Evolutionary conservation across 2,329 filamentous ascomycete species (phyloP), one percentile per base, ranked within the genome.

Genomic region (Cladosporium cucumerinum): DNA sequence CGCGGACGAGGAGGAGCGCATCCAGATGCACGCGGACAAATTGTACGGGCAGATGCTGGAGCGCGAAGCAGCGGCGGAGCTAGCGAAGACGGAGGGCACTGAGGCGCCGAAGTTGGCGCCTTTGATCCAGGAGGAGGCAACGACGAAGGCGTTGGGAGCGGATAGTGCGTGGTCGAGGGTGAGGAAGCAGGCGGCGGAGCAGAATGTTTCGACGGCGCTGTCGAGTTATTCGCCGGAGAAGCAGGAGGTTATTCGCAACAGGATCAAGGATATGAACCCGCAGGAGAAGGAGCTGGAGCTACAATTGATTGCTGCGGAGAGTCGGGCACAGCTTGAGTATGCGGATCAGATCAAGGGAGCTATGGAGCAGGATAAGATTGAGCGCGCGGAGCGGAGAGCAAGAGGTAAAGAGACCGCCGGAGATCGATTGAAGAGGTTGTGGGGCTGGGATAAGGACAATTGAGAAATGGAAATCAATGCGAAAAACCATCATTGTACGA

Each of bases 1-100:
- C 10, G 80, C 84, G 0, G 84, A 88, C 32, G 84, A 91, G 60
- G 91, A 97, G 72, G 93, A 97, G 76, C 86, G 89, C 70, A 81
- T 99, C 67, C 95, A 98, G 78, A 92, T 98, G 89, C 93, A 97
- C 77, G 94, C 94, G 66, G 95, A 99, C 80, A 87, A 86, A 68
- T 83, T 99, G 48, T 99, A 93, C 78, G 90, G 94, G 73, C 87
- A 90, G 71, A 92, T 98, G 88, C 78, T 96, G 43, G 85, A 87
- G 67, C 92, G 96, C 75, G 94, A 99, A 78, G 82, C 82, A 23
- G 85, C 84, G 68, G 87, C 91, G n/a, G 86, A 90, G 68, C 84
- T 87, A 72, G 90, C 89, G 39, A 87, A 87, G 76, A 81, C 83
- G 62, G 84, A 77, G 77, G 85, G 73, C 68, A 77, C 73, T 72